Percentiles rank a stretch among this genome's conserved stretches.
These are phyloP conservation scores for Calocybe indica DNA, from an alignment of 768 basidiomycete species.

Conservation along the genomic window DNA sequence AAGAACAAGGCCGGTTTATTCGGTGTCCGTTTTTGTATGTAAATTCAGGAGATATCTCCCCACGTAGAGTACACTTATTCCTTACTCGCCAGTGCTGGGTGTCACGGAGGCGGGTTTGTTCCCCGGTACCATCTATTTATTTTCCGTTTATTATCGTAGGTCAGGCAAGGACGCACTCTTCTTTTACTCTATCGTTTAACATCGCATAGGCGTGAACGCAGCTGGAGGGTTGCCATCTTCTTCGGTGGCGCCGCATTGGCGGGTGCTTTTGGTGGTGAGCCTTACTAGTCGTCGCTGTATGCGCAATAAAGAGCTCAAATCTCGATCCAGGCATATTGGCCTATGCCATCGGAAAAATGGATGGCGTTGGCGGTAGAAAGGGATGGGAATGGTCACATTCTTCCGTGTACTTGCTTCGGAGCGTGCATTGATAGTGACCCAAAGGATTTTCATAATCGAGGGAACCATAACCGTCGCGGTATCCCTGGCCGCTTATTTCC, in stretches of 20 bases:
- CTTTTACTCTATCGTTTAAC: background rate
- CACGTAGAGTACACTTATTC: background rate
- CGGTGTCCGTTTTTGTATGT: conserved; percentile 47
- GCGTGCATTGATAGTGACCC: background rate
- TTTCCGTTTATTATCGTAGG: conserved; percentile 54
- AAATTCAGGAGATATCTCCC: background rate
- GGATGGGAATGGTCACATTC: conserved; percentile 52
- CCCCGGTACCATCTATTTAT: conserved; percentile 51
- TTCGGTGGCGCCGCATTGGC: conserved; percentile 58
- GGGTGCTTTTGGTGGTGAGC: conserved; percentile 55
- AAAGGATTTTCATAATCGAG: conserved; percentile 56
- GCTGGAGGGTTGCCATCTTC: conserved; percentile 57
- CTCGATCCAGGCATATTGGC: conserved; percentile 43
- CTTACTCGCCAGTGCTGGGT: conserved; percentile 39
- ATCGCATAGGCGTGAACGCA: conserved; percentile 46
- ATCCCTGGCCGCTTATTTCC: conserved; percentile 42
- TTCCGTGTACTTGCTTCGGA: background rate
- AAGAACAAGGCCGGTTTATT: conserved; percentile 48
- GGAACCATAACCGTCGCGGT: conserved; percentile 44
- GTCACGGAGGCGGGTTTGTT: conserved; percentile 55
- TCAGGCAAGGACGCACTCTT: conserved; percentile 7
- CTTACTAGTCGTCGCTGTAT: background rate
- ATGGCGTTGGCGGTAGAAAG: conserved; percentile 50
- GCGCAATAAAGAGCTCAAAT: background rate
- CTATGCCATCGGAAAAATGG: conserved; percentile 53